Evolutionary conservation across 805 yeast species (phyloP).

Genomic region (Metschnikowia hibisci): DNA sequence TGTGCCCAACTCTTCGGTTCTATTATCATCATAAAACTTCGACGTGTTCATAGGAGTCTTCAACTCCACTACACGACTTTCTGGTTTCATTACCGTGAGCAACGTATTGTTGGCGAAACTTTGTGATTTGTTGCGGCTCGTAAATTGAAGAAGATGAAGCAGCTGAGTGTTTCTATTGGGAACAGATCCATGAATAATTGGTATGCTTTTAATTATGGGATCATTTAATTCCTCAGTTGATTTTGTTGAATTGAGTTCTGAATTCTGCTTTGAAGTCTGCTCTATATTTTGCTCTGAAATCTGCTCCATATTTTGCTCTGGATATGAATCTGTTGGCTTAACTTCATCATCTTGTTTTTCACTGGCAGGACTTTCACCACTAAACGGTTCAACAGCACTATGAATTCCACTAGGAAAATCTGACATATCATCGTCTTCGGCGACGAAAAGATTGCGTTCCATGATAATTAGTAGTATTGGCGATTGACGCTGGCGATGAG

Average conservation of each 20-base stretch:
- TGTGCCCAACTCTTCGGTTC: slow-evolving; percentile 61
- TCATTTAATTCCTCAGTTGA: slow-evolving; percentile 23
- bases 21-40: slow-evolving; percentile 62
- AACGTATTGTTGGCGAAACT: slow-evolving; percentile 34
- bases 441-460: slow-evolving; percentile 16
- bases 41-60: slow-evolving; percentile 70
- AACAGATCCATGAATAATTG: slow-evolving; percentile 28
- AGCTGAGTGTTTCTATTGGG: slow-evolving; percentile 24
- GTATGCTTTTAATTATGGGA: slow-evolving; percentile 39
- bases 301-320: too few species aligned
- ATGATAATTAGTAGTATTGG: background rate
- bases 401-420: slow-evolving; percentile 4
- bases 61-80: slow-evolving; percentile 64
- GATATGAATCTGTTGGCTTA: background rate
- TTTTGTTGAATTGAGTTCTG: background rate
- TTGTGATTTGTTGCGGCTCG: slow-evolving; percentile 45
- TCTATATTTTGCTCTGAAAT: too few species aligned
- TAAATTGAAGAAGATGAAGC: slow-evolving; percentile 37
- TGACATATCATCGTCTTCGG: slow-evolving; percentile 17
- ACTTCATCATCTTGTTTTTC: background rate
- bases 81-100: slow-evolving; percentile 54
- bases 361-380: background rate
- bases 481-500: background rate
- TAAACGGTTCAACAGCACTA: background rate
- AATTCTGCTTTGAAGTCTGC: too few species aligned